These are phyloP conservation scores for Quercus agrifolia DNA, from an alignment of 306 rosid genomes.

Conservation along the genomic window DNA sequence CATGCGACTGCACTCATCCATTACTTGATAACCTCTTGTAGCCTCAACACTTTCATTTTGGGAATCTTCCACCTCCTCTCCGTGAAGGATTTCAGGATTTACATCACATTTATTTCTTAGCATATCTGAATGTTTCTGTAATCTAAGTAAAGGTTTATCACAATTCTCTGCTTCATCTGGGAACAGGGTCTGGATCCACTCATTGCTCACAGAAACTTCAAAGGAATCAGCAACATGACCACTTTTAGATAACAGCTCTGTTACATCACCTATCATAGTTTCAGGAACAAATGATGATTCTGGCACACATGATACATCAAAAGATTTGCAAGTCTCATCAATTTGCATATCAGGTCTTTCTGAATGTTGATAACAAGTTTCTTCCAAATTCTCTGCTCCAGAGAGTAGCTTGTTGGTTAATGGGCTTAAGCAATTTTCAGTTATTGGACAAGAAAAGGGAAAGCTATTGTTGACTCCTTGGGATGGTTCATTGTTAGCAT, in stretches of 20 bases:
- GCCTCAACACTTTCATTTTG: constrained; percentile 40
- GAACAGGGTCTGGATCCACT: constrained; percentile 23
- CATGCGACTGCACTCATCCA: constrained; percentile 62
- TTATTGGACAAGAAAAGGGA: constrained; percentile 20
- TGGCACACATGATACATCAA: constrained; percentile 52
- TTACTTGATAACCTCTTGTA: constrained; percentile 12
- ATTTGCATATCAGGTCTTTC: constrained; percentile 34
- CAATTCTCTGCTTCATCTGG: constrained; percentile 23
- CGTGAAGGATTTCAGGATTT: constrained; percentile 37
- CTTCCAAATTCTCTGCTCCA: constrained; percentile 31
- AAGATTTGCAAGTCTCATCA: constrained; percentile 39
- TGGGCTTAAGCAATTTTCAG: constrained; percentile 27
- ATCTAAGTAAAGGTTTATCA: constrained; percentile 6
- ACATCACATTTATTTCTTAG: constrained; percentile 25
- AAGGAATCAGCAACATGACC: constrained; percentile 28
- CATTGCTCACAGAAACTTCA: constrained; percentile 39
- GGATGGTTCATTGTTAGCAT: constrained; percentile 26
- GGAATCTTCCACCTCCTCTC: constrained; percentile 36
- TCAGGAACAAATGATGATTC: constrained; percentile 65
- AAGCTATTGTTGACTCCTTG: constrained; percentile 25
- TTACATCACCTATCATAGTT: constrained; percentile 41
- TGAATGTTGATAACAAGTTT: constrained; percentile 26
- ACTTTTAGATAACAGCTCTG: constrained; percentile 32
- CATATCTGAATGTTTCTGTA: constrained; percentile 24
- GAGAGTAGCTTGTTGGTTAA: constrained; percentile 27